phyloP scores from a whole-genome alignment of 345 rosid species.

The Hypericum perforatum region DNA sequence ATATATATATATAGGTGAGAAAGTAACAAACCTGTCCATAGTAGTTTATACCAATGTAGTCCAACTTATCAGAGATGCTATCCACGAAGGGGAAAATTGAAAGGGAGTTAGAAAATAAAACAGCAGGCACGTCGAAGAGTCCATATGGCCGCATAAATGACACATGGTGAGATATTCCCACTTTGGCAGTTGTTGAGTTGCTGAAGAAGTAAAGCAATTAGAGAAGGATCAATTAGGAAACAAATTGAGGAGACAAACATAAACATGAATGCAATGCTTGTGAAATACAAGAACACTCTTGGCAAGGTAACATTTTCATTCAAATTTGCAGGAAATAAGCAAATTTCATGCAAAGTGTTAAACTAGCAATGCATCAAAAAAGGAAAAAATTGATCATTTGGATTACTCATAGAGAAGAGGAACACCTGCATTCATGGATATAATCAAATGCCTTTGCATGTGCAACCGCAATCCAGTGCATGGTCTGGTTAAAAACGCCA shows the following conservation, averaged over 20 bases:
- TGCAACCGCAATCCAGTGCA: conserved; percentile 84
- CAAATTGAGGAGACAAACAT: not conserved
- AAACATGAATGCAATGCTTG: not conserved
- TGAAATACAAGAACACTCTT: not conserved
- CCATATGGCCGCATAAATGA: conserved; percentile 88
- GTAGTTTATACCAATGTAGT: conserved; percentile 90
- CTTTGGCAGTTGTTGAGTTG: conserved; percentile 27
- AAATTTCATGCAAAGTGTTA: too few relatives aligned
- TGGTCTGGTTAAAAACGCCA: conserved; percentile 71
- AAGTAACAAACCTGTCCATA: conserved; percentile 67
- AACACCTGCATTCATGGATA: conserved; percentile 57
- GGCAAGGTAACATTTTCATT: not conserved
- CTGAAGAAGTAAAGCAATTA: conserved; percentile 14
- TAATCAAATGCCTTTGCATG: conserved; percentile 75
- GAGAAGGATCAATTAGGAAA: not conserved
- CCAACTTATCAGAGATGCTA: conserved; percentile 57
- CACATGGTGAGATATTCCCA: conserved; percentile 91
- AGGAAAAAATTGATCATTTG: too few relatives aligned
- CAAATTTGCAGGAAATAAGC: too few relatives aligned
- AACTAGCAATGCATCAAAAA: too few relatives aligned
- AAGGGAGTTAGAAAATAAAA: conserved; percentile 64
- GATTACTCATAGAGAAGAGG: not conserved
- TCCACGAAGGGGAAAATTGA: conserved; percentile 68
- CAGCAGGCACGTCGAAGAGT: conserved; percentile 76
- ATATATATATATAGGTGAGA: not conserved